Base-by-base conservation (phyloP, 2,329 filamentous ascomycete genomes). In the Pezicula neosporulosa region DNA sequence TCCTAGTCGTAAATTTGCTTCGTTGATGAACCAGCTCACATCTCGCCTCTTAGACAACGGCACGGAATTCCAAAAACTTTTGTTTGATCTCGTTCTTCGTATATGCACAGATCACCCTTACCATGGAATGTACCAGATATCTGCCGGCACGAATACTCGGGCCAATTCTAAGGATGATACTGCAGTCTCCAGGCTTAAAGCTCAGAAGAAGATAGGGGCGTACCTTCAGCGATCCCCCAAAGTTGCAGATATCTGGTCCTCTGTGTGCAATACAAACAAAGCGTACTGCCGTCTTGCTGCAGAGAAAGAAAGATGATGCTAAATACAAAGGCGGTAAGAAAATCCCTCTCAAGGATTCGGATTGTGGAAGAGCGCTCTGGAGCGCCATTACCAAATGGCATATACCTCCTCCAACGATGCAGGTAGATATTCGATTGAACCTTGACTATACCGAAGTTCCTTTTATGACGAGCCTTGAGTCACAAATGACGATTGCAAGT, bases 111-210 rank as follows among this genome's bases (percentile, higher is more conserved):
- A 99, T 51, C 94, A 99, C 70, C 95, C 94, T 0, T 96, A 92
- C 67, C 95, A 99, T 66, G 91, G 91, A 45, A 93, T 97, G 85
- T 96, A 99, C 66, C 92, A 97, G 61, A 90, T 99, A 39, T 97
- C 93, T 76, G 89, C 92, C 2, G 86, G 87, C 19, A 85, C 82
- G 42, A 88, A 85, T 61, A 83, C 81, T 48, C 86, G 84, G 53
- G 80, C 79, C 47, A 84, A 86, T 60, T 77, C 77, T 48, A 85
- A 87, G 59, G 93, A 97, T 58, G 82, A 87, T 38, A 81, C 87
- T 3, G 88, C 89, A 1, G 73, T 85, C 18, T 86, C 87, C 4
- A 85, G 94, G 45, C 83, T 87, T 60, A 78, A 77, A 56, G 91
- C 92, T 13, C 90, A 91, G 1, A 81, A 78, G 35, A 79, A 75